A percentile compares a stretch with the other conserved stretches of the same genome.
phyloP scores from a whole-genome alignment of 2,329 filamentous ascomycete genomes.

The Camptophora hylomeconis region DNA sequence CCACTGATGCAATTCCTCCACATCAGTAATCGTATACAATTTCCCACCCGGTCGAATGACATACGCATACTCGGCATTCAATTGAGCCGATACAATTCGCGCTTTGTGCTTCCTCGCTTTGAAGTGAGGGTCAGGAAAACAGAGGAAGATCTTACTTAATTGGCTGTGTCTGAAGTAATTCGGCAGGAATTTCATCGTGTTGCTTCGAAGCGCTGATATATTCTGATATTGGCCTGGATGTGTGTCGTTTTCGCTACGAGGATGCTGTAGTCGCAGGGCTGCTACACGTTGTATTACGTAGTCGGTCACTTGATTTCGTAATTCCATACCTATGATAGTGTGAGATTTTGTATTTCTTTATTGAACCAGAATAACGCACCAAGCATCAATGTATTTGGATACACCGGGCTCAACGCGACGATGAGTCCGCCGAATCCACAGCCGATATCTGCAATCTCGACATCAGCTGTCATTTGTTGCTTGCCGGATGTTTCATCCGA shows the following conservation, averaged over 20 bases:
- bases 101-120: conserved; percentile 96
- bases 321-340: conserved; percentile 62
- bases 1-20: conserved; percentile 68
- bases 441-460: conserved; percentile 87
- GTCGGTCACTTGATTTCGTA: conserved; percentile 76
- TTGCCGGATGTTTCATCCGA: conserved; percentile 20
- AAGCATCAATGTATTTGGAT: conserved; percentile 72
- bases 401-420: conserved; percentile 66
- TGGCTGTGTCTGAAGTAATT: conserved; percentile 83
- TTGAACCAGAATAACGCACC: conserved; percentile 38
- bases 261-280: conserved; percentile 50
- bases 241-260: conserved; percentile 37
- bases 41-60: conserved; percentile 70
- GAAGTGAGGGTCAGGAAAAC: conserved; percentile 97
- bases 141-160: conserved; percentile 86
- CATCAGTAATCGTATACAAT: conserved; percentile 94
- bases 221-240: conserved; percentile 54
- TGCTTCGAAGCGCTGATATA: conserved; percentile 74
- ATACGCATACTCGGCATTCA: conserved; percentile 90
- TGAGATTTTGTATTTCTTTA: neutral
- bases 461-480: conserved; percentile 46
- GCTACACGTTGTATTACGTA: conserved; percentile 81
- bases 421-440: conserved; percentile 91
- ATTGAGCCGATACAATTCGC: conserved; percentile 74
- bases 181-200: conserved; percentile 98